A percentile compares a stretch with the other conserved stretches of the same genome.
phyloP scores from a whole-genome alignment of 805 yeast genomes.

The Torulaspora franciscae region DNA sequence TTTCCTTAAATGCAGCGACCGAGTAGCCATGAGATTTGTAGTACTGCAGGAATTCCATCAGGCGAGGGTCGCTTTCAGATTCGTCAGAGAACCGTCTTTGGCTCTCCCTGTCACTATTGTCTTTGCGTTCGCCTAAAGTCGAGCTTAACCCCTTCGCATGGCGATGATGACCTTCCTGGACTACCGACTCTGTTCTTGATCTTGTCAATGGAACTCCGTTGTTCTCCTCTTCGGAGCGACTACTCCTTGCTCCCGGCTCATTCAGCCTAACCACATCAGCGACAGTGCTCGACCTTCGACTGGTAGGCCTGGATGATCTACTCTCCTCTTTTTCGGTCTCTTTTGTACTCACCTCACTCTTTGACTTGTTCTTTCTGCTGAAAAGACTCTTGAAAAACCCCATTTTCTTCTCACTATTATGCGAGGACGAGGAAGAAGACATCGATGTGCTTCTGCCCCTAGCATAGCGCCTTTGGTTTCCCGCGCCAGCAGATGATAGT shows the following conservation, averaged over 20 bases:
- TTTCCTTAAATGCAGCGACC: constrained; percentile 24
- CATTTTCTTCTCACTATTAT: constrained; percentile 27
- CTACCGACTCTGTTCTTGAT: constrained; percentile 22
- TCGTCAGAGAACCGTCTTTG: not conserved
- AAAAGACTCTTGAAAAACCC: constrained; percentile 39
- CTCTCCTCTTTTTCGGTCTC: not conserved
- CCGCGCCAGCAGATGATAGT: constrained; percentile 22
- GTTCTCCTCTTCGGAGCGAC: not conserved
- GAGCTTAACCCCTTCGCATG: constrained; percentile 5
- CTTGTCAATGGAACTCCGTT: constrained; percentile 16
- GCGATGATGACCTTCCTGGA: constrained; percentile 14
- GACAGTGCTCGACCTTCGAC: constrained; percentile 13
- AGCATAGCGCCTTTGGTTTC: not conserved
- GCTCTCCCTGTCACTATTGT: not conserved
- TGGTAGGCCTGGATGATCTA: constrained; percentile 7
- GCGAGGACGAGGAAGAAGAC: constrained; percentile 7
- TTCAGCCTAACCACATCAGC: not conserved
- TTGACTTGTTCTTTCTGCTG: constrained; percentile 24
- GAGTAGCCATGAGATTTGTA: constrained; percentile 32
- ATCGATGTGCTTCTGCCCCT: constrained; percentile 10
- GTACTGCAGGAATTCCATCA: constrained; percentile 44
- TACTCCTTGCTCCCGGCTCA: not conserved
- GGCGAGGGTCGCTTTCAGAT: constrained; percentile 41
- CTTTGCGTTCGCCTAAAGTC: constrained; percentile 1
- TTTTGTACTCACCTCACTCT: constrained; percentile 2